Base-by-base conservation (phyloP, 1,284 basidiomycete species). In the Coniferiporia weirii region DNA sequence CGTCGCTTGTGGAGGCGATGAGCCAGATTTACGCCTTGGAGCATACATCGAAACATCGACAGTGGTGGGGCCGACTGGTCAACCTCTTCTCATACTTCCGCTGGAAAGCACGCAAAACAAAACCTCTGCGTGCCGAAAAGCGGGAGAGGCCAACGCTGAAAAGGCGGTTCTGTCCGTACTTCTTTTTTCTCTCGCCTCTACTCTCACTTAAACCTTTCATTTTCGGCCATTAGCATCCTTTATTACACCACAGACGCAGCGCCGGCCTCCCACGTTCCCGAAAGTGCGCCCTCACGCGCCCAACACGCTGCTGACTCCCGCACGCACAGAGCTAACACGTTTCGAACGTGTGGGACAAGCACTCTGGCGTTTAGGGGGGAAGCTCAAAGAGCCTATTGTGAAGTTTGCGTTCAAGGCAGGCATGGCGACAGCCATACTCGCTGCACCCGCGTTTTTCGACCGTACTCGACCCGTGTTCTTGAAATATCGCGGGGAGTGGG, bases 361-460 rank as follows among this genome's bases (percentile, higher is more conserved):
- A 1, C 57, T 95, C 12, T 98, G 95, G 96, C 75, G 78, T 3
- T 65, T 95, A 4, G 86, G 91, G 0, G 84, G 81, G 38, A 78
- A 83, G 27, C 70, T 95, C 61, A 78, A 79, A 54, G 84, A 92
- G 67, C 83, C 85, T 2, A 90, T 96, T 66, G 79, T 89, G 64
- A 90, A 91, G 66, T 96, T 93, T 72, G 90, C 93, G 0, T 79
- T 97, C 74, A 97, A 97, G 71, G 87, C 88, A 0, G 95, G 89
- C 10, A 84, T 89, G 77, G 88, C 87, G 1, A 84, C 82, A 49
- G 89, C 91, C 0, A 75, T 95, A 19, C 75, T 97, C 2, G 90
- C 94, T 0, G 79, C 87, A 1, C 93, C 93, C 1, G 93, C 93
- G 0, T 97, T 95, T 70, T 87, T 92, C 57, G 87, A 92, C 60